Evolutionary conservation across 352 stramenopile genomes (phyloP), one percentile per base, ranked within the genome.

Genomic region (Pythium vanterpoolii): DNA sequence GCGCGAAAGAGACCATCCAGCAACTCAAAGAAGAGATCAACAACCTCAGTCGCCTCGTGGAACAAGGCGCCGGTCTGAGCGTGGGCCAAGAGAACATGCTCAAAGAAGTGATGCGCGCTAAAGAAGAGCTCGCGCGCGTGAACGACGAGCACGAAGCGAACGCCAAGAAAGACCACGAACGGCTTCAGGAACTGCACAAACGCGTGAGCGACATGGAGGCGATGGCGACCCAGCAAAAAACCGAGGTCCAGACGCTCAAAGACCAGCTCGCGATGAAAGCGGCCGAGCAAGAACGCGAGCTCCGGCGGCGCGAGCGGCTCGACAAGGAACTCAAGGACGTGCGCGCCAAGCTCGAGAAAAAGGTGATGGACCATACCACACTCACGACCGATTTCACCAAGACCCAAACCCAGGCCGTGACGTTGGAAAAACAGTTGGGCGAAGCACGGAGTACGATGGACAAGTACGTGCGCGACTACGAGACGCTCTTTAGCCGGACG

Each of bases 11-110:
- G 36, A 98, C 89, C 1, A 98, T 98, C 61, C 78, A 86, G 57
- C 90, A 97, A 64, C 88, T 98, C 56, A 98, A 98, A 71, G 90
- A 98, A 26, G 95, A 99, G 71, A 96, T 98, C 55, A 79, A 91
- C 19, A 97, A 98, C 70, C 79, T 98, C 40, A 97, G 88, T 59
- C 81, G 95, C n/a, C 86, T 98, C 33, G 89, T 98, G 2, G 93
- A 98, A 61, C 96, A 98, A 78, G 92, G 90, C 39, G 89, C 92
- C 5, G 94, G 90, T 24, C 65, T 98, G 38, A 96, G 74, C 51
- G 84, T 96, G 53, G 86, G 87, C 3, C 92, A 98, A 71, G 95
- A 99, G 54, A 98, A 90, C 57, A 91, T 96, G 79, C 71, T 96
- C 31, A 93, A 92, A 51, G 82, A 98, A 61, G 86, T 97, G 7